Conservation (phyloP, 108 stramenopile species). For the Cylindrotheca closterium region DNA sequence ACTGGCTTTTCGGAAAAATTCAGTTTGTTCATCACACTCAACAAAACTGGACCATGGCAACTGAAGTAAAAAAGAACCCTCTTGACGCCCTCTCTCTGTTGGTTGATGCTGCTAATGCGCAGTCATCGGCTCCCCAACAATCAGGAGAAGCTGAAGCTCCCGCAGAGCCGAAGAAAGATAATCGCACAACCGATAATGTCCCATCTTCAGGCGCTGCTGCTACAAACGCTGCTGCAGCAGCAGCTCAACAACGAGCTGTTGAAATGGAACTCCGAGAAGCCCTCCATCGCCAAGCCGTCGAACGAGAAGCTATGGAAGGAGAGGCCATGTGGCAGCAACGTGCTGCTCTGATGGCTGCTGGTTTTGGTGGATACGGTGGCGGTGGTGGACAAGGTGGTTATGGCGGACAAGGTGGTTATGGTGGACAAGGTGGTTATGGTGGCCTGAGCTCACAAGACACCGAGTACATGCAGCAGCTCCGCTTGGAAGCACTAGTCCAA, state of each 20-base stretch:
- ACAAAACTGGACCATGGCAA: not conserved
- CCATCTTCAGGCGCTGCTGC: not conserved
- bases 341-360: constrained; percentile 11
- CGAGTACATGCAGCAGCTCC: constrained; percentile 31
- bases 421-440: not conserved
- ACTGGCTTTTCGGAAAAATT: too few species aligned
- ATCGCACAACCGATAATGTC: not conserved
- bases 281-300: not conserved
- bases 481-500: constrained; percentile 31
- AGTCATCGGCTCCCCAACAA: constrained; percentile 2
- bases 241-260: not conserved
- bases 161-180: not conserved
- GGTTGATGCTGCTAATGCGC: constrained; percentile 27
- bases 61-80: not conserved
- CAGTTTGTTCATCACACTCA: too few species aligned
- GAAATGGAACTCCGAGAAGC: constrained; percentile 8
- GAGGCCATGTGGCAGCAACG: constrained; percentile 11
- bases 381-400: not conserved
- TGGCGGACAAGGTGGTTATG: not conserved
- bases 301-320: constrained; percentile 6
- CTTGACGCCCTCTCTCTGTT: constrained; percentile 13
- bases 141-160: constrained; percentile 1
- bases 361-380: not conserved
- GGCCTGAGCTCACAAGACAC: constrained; percentile 17
- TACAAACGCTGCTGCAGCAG: constrained; percentile 3